Base-by-base conservation (phyloP, 1,284 basidiomycete genomes). In the Ustilago nuda region DNA sequence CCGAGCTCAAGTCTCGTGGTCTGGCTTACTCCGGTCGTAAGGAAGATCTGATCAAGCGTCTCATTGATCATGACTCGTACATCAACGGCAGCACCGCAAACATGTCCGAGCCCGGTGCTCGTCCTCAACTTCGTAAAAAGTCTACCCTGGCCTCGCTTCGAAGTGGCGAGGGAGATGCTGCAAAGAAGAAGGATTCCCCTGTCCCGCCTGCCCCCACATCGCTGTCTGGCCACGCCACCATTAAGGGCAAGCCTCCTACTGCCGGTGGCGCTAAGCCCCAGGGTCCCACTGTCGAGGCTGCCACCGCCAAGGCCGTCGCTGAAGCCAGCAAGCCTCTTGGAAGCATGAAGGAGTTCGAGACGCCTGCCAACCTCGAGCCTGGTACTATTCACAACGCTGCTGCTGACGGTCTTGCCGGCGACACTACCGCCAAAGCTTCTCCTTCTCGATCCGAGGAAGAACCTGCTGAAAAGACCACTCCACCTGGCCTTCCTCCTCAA, bases 41-140 rank as follows among this genome's bases (percentile, higher is more conserved):
- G 66, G 77, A 78, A 0, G 79, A 83, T 45, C 76, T 83, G 39
- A 70, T 83, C 62, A 71, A 76, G 62, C 78, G 81, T 63, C 71
- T 83, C 32, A 73, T 80, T 41, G 73, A 81, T 50, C 76, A 67
- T 56, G 81, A 83, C 57, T 65, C 73, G 35, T 62, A 53, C 60
- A 61, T 79, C 61, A 73, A 79, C 46, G 80, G 80, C 37, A 76
- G 72, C 64, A 76, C 71, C 50, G 63, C 67, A 62, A 66, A 65
- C 60, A 60, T 70, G 46, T 46, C 63, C 7, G 45, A 48, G 13
- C 66, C 72, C 8, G 61, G 60, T 32, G 62, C 68, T 55, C 62
- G 68, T 48, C 68, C 65, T 39, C 72, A 68, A 62, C 58, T 74
- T 9, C 63, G 76, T 27, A 70, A 72, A 19, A 78, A 80, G 64